Conservation (phyloP, 257 asterid species). For the Thymus quinquecostatus region DNA sequence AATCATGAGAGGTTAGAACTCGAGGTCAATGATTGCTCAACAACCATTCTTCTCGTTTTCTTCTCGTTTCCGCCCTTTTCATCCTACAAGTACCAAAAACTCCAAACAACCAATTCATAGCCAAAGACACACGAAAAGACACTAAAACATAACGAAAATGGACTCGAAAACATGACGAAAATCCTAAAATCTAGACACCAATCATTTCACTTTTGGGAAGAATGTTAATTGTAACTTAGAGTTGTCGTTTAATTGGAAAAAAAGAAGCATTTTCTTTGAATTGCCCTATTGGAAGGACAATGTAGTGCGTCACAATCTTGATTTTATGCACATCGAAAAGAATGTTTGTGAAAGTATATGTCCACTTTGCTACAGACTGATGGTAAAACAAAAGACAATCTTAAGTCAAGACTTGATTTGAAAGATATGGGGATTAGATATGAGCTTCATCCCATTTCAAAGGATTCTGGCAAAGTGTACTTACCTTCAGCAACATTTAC, state of each 20-base stretch:
- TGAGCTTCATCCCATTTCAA: constrained; percentile 1
- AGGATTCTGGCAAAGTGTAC: neutral
- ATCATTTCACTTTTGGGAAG: constrained; percentile 5
- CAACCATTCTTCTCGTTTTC: too few species aligned
- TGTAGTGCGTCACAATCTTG: constrained; percentile 12
- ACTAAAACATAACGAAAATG: too few species aligned
- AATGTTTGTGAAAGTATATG: constrained; percentile 23
- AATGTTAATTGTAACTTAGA: neutral
- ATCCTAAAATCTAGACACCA: too few species aligned
- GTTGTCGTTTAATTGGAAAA: constrained; percentile 12
- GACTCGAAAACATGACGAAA: too few species aligned
- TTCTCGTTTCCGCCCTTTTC: too few species aligned
- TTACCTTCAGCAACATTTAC: constrained; percentile 9
- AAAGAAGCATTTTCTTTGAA: neutral
- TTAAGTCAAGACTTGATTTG: neutral
- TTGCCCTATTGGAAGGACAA: constrained; percentile 24
- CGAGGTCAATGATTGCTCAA: too few species aligned
- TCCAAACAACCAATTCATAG: too few species aligned
- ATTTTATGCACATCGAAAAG: constrained; percentile 20
- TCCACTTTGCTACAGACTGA: neutral
- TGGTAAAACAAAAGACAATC: constrained; percentile 13
- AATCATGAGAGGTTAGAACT: too few species aligned
- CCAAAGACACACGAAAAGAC: too few species aligned
- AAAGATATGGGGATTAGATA: too few species aligned
- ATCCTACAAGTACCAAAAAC: too few species aligned